A percentile compares a stretch with the other conserved stretches of the same genome.
Conservation (phyloP, 2,329 filamentous ascomycete genomes). For the Capronia epimyces region DNA sequence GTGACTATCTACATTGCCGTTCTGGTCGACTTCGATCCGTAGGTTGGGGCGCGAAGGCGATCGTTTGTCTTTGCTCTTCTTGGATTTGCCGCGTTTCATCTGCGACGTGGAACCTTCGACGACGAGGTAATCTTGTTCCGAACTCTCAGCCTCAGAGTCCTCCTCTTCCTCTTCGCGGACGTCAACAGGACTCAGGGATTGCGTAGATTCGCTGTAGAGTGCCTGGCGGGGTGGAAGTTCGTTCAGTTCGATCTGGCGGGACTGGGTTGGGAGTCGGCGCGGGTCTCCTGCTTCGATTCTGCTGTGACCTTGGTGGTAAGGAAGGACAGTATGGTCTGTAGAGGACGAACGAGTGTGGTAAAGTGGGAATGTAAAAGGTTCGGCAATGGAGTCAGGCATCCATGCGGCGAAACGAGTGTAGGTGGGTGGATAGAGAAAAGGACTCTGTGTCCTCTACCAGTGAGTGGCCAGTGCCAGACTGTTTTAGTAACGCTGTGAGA, state of each 20-base stretch:
- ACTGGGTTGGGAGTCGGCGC: background rate
- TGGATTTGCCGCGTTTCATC: conserved; percentile 31
- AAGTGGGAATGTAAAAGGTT: conserved; percentile 26
- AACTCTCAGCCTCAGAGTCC: conserved; percentile 18
- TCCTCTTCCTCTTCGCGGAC: conserved; percentile 11
- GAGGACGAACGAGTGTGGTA: conserved; percentile 19
- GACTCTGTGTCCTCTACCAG: conserved; percentile 26
- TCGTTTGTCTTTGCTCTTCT: conserved; percentile 27
- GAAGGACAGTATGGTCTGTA: conserved; percentile 16
- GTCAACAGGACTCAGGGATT: background rate
- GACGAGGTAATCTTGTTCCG: conserved; percentile 22
- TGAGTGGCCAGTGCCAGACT: background rate
- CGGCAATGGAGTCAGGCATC: conserved; percentile 30
- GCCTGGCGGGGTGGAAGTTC: conserved; percentile 2
- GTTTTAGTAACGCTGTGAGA: background rate
- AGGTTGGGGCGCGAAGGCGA: conserved; percentile 19
- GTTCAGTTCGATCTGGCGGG: conserved; percentile 19
- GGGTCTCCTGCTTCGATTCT: conserved; percentile 1
- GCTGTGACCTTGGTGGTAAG: conserved; percentile 17
- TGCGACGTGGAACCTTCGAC: conserved; percentile 19
- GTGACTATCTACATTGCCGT: conserved; percentile 32
- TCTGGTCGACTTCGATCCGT: conserved; percentile 23
- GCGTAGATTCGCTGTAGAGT: background rate
- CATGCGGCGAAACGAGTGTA: conserved; percentile 23
- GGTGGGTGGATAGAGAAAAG: conserved; percentile 18